Percentiles rank a stretch among this genome's conserved stretches.
Conservation (phyloP, 345 rosid genomes). For the Salix caprea region DNA sequence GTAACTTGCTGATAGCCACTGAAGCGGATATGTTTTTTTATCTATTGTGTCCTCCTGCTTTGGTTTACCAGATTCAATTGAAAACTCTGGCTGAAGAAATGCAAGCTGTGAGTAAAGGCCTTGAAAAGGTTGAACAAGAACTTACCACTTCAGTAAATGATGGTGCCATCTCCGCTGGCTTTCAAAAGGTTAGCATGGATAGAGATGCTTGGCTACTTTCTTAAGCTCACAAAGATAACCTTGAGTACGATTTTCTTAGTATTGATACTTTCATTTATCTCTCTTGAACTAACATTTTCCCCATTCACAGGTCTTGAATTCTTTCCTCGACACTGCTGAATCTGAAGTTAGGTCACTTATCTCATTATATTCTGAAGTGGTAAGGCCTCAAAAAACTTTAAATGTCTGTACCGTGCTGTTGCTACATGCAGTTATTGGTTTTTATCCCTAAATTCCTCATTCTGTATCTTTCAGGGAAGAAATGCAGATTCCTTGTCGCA, state of each 20-base stretch:
- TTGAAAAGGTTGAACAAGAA: conserved; percentile 90
- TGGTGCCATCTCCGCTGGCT: conserved; percentile 75
- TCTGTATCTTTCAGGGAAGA: conserved; percentile 62
- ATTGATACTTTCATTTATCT: too few relatives aligned
- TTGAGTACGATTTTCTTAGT: too few relatives aligned
- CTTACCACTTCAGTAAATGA: conserved; percentile 79
- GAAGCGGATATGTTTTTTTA: not conserved
- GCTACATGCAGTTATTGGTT: not conserved
- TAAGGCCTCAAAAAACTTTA: conserved; percentile 31
- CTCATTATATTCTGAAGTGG: conserved; percentile 83
- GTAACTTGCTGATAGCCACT: conserved; percentile 7
- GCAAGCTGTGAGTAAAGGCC: conserved; percentile 97
- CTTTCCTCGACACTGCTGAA: conserved; percentile 84
- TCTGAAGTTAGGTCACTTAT: conserved; percentile 77
- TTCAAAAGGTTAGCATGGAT: conserved; percentile 65
- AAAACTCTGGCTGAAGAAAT: conserved; percentile 96
- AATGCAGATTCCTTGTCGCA: conserved; percentile 94
- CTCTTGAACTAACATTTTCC: too few relatives aligned
- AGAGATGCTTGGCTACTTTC: not conserved
- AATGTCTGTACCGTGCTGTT: not conserved
- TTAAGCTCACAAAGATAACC: too few relatives aligned
- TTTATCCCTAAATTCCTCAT: conserved; percentile 9
- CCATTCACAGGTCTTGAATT: conserved; percentile 57
- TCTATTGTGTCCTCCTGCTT: conserved; percentile 2
- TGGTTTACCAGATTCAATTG: conserved; percentile 68